Base-by-base conservation (phyloP, 768 basidiomycete genomes). In the Boletus edulis region DNA sequence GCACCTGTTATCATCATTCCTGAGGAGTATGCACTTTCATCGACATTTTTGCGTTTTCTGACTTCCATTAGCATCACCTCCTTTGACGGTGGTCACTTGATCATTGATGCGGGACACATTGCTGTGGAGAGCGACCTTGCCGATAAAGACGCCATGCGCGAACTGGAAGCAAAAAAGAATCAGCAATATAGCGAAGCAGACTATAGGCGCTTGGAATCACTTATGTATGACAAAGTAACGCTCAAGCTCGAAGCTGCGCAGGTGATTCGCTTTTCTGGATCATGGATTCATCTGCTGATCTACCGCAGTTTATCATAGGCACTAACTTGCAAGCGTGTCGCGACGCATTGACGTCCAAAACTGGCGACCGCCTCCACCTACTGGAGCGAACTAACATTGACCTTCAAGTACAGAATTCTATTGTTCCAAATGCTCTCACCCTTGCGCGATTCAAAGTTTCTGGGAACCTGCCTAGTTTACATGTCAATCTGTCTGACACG, bases 1-100 rank as follows among this genome's bases (percentile, higher is more conserved):
- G 94, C 97, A 0, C 97, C 97, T 6, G 84, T 99, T 62, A 97
- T 99, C 67, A 93, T 99, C 63, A 82, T 98, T 49, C 97, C 97
- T 2, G 96, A 98, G 74, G 86, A 92, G 93, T 94, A 67, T 47
- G 71, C 45, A 10, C 43, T 54, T 48, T 49, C 31, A 20, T 43
- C 27, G 2, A 20, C 31, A 52, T 76, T 69, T 41, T 45, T 40
- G n/a, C 15, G n/a, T 34, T 11, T 43, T 12, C 59, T 62, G 41
- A 56, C 52, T n/a, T 56, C 39, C 35, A 51, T 55, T 54, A 96
- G 93, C 61, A 81, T 98, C 47, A 88, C 86, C 4, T 83, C 83
- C 8, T 79, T 81, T 55, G 72, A 84, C 20, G 89, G 93, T 73
- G 92, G 84, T 63, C 90, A 97, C 67, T 79, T 98, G 49, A 83